Percentiles rank a stretch among this genome's conserved stretches.
Evolutionary conservation across 116 monocot genomes (phyloP).

Genomic region (Trichopus zeylanicus): DNA sequence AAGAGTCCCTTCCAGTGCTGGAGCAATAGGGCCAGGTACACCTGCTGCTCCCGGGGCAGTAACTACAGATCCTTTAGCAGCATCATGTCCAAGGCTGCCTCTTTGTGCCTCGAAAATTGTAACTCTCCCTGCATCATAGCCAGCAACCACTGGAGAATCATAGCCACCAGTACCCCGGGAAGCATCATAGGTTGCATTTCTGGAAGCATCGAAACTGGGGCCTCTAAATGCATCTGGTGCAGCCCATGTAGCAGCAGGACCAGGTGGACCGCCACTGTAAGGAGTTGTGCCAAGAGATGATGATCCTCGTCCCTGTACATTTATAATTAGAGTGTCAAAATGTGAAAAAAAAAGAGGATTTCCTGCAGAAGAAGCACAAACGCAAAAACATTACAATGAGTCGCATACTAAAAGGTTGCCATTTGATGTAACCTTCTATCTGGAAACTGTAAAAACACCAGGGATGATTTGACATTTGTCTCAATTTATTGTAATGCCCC

Average conservation of each 20-base stretch:
- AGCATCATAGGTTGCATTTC: no score
- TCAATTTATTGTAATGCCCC: no score
- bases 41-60: no score
- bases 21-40: no score
- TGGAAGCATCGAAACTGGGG: conserved; percentile 2
- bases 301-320: conserved; percentile 30
- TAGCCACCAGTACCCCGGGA: no score
- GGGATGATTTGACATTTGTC: no score
- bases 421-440: no score
- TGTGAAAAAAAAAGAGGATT: not conserved
- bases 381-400: no score
- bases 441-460: no score
- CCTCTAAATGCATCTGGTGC: conserved; percentile 17
- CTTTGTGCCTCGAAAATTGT: conserved; percentile 10
- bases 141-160: conserved; percentile 4
- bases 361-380: no score
- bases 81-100: conserved; percentile 15
- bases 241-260: conserved; percentile 13
- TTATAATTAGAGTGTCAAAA: not conserved
- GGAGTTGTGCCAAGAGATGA: conserved; percentile 17
- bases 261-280: conserved; percentile 26
- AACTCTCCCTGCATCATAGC: conserved; percentile 6
- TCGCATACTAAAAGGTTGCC: no score
- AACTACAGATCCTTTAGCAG: conserved; percentile 18
- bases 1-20: no score